Conservation (phyloP, 108 stramenopile species). For the Conticribra weissflogii region DNA sequence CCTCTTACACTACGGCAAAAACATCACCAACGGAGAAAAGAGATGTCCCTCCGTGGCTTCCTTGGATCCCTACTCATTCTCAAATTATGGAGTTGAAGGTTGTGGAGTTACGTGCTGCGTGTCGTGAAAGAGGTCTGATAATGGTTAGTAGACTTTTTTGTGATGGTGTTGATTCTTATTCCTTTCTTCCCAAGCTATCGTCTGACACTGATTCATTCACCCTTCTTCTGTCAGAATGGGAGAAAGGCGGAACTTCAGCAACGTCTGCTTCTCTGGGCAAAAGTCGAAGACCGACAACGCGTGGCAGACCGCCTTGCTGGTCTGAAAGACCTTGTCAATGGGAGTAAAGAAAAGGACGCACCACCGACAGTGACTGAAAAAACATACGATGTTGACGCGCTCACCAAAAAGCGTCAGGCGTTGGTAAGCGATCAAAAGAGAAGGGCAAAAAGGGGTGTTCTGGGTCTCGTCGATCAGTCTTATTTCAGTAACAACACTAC, state of each 20-base stretch:
- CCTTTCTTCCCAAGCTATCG: no score
- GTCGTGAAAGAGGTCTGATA: conserved; percentile 54
- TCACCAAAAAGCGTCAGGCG: conserved; percentile 28
- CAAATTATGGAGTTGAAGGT: conserved; percentile 62
- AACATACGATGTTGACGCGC: conserved; percentile 25
- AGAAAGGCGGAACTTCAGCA: conserved; percentile 65
- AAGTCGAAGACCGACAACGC: conserved; percentile 50
- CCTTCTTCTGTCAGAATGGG: conserved; percentile 30
- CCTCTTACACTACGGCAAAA: not conserved
- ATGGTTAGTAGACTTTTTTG: not conserved
- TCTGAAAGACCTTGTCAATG: conserved; percentile 32
- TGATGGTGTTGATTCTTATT: no score
- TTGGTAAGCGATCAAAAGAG: conserved; percentile 28
- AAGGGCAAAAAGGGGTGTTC: conserved; percentile 18
- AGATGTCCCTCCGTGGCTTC: conserved; percentile 56
- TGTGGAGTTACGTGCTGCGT: conserved; percentile 53
- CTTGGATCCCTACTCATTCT: conserved; percentile 58
- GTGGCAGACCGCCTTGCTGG: conserved; percentile 34
- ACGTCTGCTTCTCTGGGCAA: conserved; percentile 64
- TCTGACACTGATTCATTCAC: not conserved
- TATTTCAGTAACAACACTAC: conserved; percentile 35
- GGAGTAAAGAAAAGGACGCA: conserved; percentile 17
- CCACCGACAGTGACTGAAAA: not conserved
- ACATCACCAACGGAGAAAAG: conserved; percentile 1
- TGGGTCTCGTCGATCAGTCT: conserved; percentile 45